phyloP scores from a whole-genome alignment of 148 eudicot species.

The Mesembryanthemum crystallinum region DNA sequence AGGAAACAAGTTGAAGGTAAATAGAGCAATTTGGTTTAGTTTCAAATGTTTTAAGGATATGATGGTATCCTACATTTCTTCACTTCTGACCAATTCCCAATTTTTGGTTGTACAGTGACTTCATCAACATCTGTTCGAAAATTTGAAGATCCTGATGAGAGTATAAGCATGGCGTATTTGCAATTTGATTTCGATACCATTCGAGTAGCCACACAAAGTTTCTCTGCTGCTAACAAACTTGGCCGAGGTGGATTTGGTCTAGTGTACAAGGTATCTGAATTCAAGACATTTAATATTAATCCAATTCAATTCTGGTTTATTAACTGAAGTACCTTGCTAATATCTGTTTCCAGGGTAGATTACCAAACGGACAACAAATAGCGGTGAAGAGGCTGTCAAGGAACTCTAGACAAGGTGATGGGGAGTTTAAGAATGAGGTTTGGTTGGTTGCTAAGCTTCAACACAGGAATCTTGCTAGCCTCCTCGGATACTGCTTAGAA shows the following conservation, averaged over 20 bases:
- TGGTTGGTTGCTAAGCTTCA: conserved; percentile 39
- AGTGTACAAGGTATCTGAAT: conserved; percentile 20
- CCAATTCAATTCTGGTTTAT: neutral
- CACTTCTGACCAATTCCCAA: too few species aligned
- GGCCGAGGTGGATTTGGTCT: conserved; percentile 4
- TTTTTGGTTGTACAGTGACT: too few species aligned
- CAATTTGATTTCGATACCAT: conserved; percentile 15
- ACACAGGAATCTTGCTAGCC: conserved; percentile 42
- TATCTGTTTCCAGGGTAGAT: neutral
- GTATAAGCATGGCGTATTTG: conserved; percentile 10
- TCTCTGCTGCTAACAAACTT: conserved; percentile 15
- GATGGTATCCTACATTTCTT: too few species aligned
- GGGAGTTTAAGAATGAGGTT: conserved; percentile 27
- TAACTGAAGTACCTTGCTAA: too few species aligned
- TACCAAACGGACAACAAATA: conserved; percentile 21
- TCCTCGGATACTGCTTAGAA: conserved; percentile 38
- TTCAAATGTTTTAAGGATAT: too few species aligned
- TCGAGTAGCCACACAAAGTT: conserved; percentile 23
- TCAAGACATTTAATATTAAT: neutral
- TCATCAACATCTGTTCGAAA: too few species aligned
- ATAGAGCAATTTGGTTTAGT: too few species aligned
- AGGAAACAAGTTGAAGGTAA: too few species aligned
- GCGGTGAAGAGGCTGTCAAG: conserved; percentile 19
- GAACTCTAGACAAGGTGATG: conserved; percentile 5
- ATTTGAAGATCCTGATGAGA: conserved; percentile 2